Percentiles rank a stretch among this genome's conserved stretches.
Conservation (phyloP, 192 early-diverging fungal genomes). For the Entomortierella beljakovae region DNA sequence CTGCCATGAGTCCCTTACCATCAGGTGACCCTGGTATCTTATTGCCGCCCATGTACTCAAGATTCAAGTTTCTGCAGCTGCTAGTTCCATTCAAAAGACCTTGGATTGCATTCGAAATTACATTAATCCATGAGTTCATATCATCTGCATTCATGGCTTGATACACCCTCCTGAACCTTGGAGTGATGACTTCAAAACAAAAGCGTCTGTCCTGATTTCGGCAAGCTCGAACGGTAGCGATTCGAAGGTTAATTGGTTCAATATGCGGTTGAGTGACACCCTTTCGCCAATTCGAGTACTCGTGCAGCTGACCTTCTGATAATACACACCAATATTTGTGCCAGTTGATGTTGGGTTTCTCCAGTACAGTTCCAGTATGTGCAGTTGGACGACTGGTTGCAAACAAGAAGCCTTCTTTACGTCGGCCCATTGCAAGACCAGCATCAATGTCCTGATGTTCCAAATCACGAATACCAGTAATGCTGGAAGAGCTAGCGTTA, state of each 20-base stretch:
- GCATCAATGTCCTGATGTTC: conserved; percentile 64
- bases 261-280: conserved; percentile 61
- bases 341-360: conserved; percentile 47
- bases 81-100: conserved; percentile 68
- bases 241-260: conserved; percentile 70
- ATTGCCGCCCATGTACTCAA: conserved; percentile 13
- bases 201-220: conserved; percentile 73
- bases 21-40: not conserved
- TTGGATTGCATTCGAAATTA: conserved; percentile 76
- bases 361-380: conserved; percentile 40
- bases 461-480: conserved; percentile 73
- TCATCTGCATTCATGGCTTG: conserved; percentile 76
- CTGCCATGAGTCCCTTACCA: conserved; percentile 21
- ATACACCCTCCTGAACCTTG: conserved; percentile 69
- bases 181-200: conserved; percentile 77
- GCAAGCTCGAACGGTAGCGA: conserved; percentile 76
- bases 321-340: conserved; percentile 72
- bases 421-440: conserved; percentile 46
- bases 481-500: conserved; percentile 18
- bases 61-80: conserved; percentile 47
- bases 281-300: conserved; percentile 74
- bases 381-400: conserved; percentile 59
- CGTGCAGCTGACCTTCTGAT: conserved; percentile 68
- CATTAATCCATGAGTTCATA: conserved; percentile 73
- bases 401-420: conserved; percentile 73